Percentiles rank a stretch among this genome's conserved stretches.
phyloP scores from a whole-genome alignment of 129 eudicot genomes.

The Helianthus annuus region HanXRQr2.0-SUNRISE NC_035434.2:31293881-31294380 shows the following conservation, averaged over 20 bases:
- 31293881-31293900: no score
- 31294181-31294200: constrained; percentile 83
- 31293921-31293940: no score
- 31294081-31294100: no score
- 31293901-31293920: no score
- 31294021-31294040: no score
- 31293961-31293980: no score
- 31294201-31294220: constrained; percentile 75
- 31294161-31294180: constrained; percentile 92
- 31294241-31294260: constrained; percentile 78
- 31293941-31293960: no score
- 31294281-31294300: constrained; percentile 87
- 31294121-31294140: constrained; percentile 90
- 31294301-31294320: constrained; percentile 51
- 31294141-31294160: constrained; percentile 96
- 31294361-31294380: constrained; percentile 24
- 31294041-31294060: no score
- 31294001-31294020: no score
- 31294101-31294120: constrained; percentile 94
- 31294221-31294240: constrained; percentile 68
- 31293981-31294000: no score
- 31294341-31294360: background rate
- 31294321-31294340: constrained; percentile 9
- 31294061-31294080: no score
- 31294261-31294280: constrained; percentile 89